phyloP scores from a whole-genome alignment of 2,329 filamentous ascomycete species.

The Mycogone perniciosa region DNA sequence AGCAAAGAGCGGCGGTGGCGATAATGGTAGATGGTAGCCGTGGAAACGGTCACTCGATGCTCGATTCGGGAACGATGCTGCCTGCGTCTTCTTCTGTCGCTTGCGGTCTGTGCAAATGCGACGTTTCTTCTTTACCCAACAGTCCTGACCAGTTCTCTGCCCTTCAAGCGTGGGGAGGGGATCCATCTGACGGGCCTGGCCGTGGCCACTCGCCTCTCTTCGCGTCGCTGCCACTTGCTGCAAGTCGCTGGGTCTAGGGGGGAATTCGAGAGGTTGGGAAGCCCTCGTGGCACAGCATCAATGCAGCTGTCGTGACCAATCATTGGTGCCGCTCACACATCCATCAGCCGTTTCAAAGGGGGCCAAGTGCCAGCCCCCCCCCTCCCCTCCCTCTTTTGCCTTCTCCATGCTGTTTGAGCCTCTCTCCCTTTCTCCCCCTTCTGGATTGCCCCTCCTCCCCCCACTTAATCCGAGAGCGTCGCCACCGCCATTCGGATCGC shows the following conservation, averaged over 20 bases:
- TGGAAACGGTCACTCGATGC: too few species aligned
- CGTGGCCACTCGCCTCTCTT: slow-evolving; percentile 1
- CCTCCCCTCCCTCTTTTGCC: background rate
- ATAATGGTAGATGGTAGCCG: too few species aligned
- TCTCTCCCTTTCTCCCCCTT: background rate
- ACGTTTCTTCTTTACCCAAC: slow-evolving; percentile 1
- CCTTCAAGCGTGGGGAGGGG: too few species aligned
- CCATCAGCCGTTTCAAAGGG: slow-evolving; percentile 10
- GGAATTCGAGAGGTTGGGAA: slow-evolving; percentile 15
- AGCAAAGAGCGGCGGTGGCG: too few species aligned
- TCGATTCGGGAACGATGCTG: too few species aligned
- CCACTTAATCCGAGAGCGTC: background rate
- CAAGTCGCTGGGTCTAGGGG: slow-evolving; percentile 1
- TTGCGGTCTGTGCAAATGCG: too few species aligned
- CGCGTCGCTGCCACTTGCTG: background rate
- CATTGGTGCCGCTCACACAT: slow-evolving; percentile 9
- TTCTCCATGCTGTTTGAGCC: too few species aligned
- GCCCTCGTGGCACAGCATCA: slow-evolving; percentile 12
- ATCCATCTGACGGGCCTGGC: background rate
- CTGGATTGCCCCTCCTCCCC: background rate
- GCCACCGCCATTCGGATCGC: too few species aligned
- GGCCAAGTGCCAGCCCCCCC: background rate
- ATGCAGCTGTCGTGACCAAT: slow-evolving; percentile 8
- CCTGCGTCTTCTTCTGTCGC: too few species aligned
- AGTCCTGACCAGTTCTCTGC: background rate